Evolutionary conservation across 768 basidiomycete genomes (phyloP).

Genomic region (Russula vinacea): DNA sequence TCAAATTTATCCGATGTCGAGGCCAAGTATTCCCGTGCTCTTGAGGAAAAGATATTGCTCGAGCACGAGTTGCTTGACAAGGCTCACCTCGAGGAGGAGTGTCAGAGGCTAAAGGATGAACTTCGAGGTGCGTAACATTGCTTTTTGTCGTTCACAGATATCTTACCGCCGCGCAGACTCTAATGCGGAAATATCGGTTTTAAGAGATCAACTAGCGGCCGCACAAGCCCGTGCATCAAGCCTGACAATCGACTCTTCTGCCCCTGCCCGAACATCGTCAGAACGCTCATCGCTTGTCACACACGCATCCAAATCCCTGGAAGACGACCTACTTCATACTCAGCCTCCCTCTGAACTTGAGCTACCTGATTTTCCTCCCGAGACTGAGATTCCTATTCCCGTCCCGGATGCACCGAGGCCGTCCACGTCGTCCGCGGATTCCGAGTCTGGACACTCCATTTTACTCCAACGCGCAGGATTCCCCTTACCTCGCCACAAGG

Average conservation of each 20-base stretch:
- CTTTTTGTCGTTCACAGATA: constrained; percentile 6
- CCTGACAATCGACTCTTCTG: constrained; percentile 27
- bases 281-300: constrained; percentile 37
- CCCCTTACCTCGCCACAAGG: constrained; percentile 40
- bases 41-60: constrained; percentile 96
- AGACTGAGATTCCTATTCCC: constrained; percentile 24
- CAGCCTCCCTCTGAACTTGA: constrained; percentile 59
- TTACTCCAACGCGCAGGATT: constrained; percentile 54
- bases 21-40: constrained; percentile 79
- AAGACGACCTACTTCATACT: constrained; percentile 58
- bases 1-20: constrained; percentile 83
- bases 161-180: constrained; percentile 54
- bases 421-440: constrained; percentile 28
- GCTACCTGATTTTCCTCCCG: constrained; percentile 53
- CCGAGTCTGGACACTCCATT: constrained; percentile 43
- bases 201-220: constrained; percentile 67
- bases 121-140: constrained; percentile 63
- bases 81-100: constrained; percentile 84
- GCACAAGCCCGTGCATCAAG: constrained; percentile 38
- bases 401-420: constrained; percentile 20
- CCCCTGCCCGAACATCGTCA: constrained; percentile 32
- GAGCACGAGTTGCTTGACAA: constrained; percentile 95
- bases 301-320: constrained; percentile 37
- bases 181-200: constrained; percentile 76
- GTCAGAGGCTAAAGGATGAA: constrained; percentile 89